Evolutionary conservation across 2,329 filamentous ascomycete genomes (phyloP).

Genomic region (Fusarium sulawesiense): DNA sequence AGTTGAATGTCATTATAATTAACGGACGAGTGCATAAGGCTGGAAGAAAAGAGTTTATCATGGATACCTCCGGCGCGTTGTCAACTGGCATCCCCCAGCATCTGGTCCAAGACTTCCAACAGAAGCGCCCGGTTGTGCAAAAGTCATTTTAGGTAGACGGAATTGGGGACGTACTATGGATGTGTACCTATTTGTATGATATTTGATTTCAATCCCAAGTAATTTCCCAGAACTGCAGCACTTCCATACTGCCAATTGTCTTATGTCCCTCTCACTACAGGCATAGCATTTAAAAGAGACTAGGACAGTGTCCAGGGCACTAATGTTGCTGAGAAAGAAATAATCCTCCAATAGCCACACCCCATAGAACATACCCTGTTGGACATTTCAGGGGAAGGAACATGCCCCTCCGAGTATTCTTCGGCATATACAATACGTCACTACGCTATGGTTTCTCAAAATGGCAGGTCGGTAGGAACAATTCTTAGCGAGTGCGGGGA

Average conservation of each 20-base stretch:
- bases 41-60: background rate
- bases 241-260: background rate
- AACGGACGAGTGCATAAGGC: background rate
- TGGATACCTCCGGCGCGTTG: background rate
- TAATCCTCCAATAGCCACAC: background rate
- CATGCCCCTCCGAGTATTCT: background rate
- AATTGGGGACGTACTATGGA: no score
- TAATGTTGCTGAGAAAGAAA: background rate
- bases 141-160: background rate
- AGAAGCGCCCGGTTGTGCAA: background rate
- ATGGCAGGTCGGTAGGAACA: background rate
- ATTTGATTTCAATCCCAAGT: background rate
- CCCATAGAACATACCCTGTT: background rate
- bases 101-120: background rate
- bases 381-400: background rate
- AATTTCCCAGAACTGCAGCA: rapidly evolving
- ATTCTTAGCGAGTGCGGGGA: background rate
- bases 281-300: background rate
- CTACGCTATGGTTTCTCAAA: background rate
- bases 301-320: background rate
- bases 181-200: background rate
- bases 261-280: background rate
- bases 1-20: background rate
- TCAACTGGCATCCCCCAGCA: background rate
- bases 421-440: background rate